Evolutionary conservation across 225 moss, liverwort and hornwort genomes (phyloP).

Genomic region (Asterella californica): DNA sequence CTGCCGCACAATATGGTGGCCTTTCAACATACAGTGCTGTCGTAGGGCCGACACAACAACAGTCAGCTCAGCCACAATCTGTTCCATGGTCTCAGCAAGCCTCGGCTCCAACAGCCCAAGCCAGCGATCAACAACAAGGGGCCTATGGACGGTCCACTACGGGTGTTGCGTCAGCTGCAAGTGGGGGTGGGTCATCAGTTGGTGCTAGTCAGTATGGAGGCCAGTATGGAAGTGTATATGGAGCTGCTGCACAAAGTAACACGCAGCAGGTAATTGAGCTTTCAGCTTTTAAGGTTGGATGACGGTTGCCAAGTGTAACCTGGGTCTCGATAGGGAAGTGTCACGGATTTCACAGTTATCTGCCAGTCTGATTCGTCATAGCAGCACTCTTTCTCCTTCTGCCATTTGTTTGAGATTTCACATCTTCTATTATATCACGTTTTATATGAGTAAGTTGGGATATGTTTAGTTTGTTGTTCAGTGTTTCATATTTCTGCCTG

Average conservation of each 20-base stretch:
- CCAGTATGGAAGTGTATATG: conserved; percentile 90
- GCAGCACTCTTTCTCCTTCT: background rate
- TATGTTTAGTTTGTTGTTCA: background rate
- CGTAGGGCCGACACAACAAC: conserved; percentile 62
- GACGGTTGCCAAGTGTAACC: background rate
- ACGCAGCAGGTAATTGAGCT: conserved; percentile 66
- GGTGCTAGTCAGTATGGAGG: conserved; percentile 87
- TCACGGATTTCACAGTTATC: background rate
- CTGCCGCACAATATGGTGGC: conserved; percentile 65
- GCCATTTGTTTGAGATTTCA: too few relatives aligned
- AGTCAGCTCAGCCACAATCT: conserved; percentile 75
- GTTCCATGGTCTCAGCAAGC: conserved; percentile 97
- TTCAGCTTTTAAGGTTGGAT: background rate
- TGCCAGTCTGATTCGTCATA: background rate
- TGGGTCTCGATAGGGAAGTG: background rate
- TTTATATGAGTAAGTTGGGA: background rate
- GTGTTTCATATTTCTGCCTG: background rate
- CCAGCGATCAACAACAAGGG: conserved; percentile 76
- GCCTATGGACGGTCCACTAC: conserved; percentile 81
- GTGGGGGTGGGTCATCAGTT: conserved; percentile 73
- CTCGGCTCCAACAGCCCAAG: conserved; percentile 75
- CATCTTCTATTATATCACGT: background rate
- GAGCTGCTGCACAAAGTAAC: conserved; percentile 64
- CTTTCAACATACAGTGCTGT: conserved; percentile 71
- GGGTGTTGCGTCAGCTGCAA: conserved; percentile 79